Evolutionary conservation across 768 basidiomycete genomes (phyloP).

Genomic region (Tylopilus balloui): DNA sequence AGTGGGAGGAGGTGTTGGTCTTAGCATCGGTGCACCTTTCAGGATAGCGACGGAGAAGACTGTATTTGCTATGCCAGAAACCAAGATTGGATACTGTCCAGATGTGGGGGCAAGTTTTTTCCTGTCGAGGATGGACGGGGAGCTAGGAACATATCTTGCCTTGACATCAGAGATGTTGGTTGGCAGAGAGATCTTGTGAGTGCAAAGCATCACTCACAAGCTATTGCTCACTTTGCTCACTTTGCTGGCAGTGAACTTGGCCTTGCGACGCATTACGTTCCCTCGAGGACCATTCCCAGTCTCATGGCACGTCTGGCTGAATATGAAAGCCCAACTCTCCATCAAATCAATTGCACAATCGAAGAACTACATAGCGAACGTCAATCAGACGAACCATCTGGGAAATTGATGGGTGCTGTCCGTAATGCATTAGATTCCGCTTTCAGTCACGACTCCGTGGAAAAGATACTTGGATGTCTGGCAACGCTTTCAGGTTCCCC

Average conservation of each 20-base stretch:
- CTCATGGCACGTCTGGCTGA: constrained; percentile 65
- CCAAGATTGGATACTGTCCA: constrained; percentile 83
- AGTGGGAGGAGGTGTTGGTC: constrained; percentile 97
- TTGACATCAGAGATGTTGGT: constrained; percentile 69
- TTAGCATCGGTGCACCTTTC: constrained; percentile 79
- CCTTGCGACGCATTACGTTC: constrained; percentile 90
- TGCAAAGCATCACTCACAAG: constrained; percentile 13
- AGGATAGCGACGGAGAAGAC: constrained; percentile 94
- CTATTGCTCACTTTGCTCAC: constrained; percentile 16
- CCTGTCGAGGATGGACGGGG: constrained; percentile 84
- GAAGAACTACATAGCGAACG: constrained; percentile 59
- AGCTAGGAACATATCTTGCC: constrained; percentile 90
- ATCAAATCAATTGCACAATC: constrained; percentile 64
- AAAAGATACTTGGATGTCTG: constrained; percentile 62
- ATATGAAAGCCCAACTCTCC: constrained; percentile 33
- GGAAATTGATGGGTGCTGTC: constrained; percentile 53
- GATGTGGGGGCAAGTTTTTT: constrained; percentile 94
- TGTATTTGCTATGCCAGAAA: constrained; percentile 93
- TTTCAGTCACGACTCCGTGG: constrained; percentile 69
- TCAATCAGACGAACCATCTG: constrained; percentile 49
- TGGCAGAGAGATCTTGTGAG: constrained; percentile 86
- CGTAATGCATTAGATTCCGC: constrained; percentile 78
- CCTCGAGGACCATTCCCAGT: constrained; percentile 66
- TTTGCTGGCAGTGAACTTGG: constrained; percentile 67
- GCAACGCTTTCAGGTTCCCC: constrained; percentile 34